A percentile compares a stretch with the other conserved stretches of the same genome.
phyloP scores from a whole-genome alignment of 176 grass and related monocot species.

The Cymbopogon citratus region DNA sequence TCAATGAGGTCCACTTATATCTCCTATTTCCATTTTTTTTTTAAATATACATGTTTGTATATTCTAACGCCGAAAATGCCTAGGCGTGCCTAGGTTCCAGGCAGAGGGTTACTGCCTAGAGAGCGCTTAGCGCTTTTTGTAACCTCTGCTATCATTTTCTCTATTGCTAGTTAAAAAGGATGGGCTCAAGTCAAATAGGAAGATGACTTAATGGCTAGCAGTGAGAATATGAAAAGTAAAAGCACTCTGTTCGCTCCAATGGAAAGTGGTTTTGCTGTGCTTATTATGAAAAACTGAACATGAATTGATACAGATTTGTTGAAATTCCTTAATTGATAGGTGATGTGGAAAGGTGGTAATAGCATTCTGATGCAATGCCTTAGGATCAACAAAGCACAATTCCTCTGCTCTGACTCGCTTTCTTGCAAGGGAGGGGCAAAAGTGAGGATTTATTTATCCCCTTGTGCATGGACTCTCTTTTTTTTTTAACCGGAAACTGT shows the following conservation, averaged over 20 bases:
- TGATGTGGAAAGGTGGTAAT: not conserved
- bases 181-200: not conserved
- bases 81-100: no score
- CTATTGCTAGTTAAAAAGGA: not conserved
- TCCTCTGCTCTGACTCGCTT: not conserved
- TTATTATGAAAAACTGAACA: not conserved
- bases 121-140: no score
- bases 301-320: not conserved
- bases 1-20: no score
- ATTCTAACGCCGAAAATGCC: no score
- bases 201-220: not conserved
- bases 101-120: no score
- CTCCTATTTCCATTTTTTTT: no score
- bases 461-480: not conserved
- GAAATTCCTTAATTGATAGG: not conserved
- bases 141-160: not conserved
- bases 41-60: no score
- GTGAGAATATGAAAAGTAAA: not conserved
- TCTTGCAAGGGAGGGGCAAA: not conserved
- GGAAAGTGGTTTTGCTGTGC: not conserved
- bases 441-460: not conserved
- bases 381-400: not conserved
- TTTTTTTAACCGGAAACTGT: no score
- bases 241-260: not conserved
- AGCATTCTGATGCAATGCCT: not conserved